These are phyloP conservation scores for Mesotaenium endlicherianum DNA, from an alignment of 139 green algal genomes.

Conservation along the genomic window DNA sequence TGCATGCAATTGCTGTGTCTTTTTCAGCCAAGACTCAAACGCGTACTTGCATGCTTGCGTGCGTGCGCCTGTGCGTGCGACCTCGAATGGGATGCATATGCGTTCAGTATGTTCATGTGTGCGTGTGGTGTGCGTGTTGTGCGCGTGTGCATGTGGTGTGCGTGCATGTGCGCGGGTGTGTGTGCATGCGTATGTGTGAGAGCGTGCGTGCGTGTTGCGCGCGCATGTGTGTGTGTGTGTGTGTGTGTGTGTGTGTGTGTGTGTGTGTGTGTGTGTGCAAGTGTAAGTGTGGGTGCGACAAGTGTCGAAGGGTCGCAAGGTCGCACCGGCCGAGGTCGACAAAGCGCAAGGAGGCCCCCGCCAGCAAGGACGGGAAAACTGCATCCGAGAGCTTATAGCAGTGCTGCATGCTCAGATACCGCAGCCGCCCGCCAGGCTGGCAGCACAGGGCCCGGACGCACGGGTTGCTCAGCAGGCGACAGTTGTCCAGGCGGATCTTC, in stretches of 20 bases:
- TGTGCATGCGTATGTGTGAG: too few species aligned
- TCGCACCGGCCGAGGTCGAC: conserved; percentile 32
- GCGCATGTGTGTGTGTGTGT: background rate
- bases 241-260: background rate
- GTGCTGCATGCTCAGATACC: conserved; percentile 47
- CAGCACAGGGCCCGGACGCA: conserved; percentile 35
- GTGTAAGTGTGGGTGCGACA: background rate
- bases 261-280: background rate
- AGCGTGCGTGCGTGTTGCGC: background rate
- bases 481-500: conserved; percentile 42
- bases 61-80: too few species aligned
- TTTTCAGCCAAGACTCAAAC: too few species aligned
- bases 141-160: background rate
- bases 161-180: background rate
- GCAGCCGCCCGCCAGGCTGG: background rate
- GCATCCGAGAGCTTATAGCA: conserved; percentile 38
- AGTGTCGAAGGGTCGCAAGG: too few species aligned
- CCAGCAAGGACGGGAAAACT: conserved; percentile 15
- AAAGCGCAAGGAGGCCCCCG: conserved; percentile 6
- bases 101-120: too few species aligned
- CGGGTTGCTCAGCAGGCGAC: conserved; percentile 34
- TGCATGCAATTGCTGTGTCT: too few species aligned
- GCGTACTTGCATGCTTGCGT: too few species aligned
- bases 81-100: too few species aligned
- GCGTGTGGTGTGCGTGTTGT: too few species aligned